phyloP scores from a whole-genome alignment of 169 alveolate genomes.

The Cryptosporidium felis region DNA sequence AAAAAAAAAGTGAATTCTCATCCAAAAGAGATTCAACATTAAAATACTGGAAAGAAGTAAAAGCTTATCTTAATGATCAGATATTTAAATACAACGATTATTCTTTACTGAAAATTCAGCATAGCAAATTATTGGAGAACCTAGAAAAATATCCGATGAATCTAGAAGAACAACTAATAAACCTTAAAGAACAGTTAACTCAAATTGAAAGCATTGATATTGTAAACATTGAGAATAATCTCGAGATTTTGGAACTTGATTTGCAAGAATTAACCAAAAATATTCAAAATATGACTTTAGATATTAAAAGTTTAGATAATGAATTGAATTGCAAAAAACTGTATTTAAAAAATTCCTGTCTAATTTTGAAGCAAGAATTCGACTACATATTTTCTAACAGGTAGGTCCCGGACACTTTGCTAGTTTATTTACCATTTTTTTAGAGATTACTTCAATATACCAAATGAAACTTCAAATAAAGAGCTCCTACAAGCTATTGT shows the following conservation, averaged over 20 bases:
- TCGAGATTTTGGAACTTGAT: conserved; percentile 21
- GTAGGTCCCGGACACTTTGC: conserved; percentile 8
- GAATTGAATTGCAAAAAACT: conserved; percentile 2
- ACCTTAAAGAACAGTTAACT: background rate
- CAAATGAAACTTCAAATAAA: background rate
- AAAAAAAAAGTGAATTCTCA: background rate
- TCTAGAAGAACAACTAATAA: background rate
- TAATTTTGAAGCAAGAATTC: background rate
- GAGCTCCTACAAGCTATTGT: background rate
- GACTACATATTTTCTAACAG: conserved; percentile 13
- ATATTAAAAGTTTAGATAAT: conserved; percentile 40
- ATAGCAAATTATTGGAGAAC: conserved; percentile 5
- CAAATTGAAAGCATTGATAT: conserved; percentile 16
- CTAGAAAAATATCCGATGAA: conserved; percentile 2
- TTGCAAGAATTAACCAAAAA: conserved; percentile 17
- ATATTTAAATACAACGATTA: background rate
- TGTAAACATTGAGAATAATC: conserved; percentile 10
- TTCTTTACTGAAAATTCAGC: background rate
- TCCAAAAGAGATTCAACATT: background rate
- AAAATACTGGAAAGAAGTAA: conserved; percentile 4
- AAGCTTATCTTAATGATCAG: background rate
- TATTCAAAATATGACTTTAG: conserved; percentile 30
- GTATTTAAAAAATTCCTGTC: background rate
- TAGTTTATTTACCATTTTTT: background rate
- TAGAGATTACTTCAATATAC: background rate